Percentiles rank a stretch among this genome's conserved stretches.
These are phyloP conservation scores for Lepraria neglecta DNA, from an alignment of 495 filamentous ascomycete species.

Conservation along the genomic window DNA sequence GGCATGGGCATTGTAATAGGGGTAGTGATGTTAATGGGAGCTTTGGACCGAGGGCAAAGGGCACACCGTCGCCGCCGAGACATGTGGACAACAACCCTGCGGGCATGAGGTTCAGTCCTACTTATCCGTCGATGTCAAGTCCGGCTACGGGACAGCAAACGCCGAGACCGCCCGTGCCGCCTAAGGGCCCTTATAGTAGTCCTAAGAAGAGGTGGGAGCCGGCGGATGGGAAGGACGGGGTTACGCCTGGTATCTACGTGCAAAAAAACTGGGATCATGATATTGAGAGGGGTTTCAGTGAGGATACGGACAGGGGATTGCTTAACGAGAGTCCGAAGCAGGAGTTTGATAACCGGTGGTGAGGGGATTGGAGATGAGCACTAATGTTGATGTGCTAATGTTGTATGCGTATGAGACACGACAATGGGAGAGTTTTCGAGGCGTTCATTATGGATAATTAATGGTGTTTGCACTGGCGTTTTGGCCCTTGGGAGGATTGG, in stretches of 20 bases:
- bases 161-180: constrained; percentile 5
- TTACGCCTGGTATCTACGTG: constrained; percentile 10
- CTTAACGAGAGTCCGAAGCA: neutral
- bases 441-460: neutral
- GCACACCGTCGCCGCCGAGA: neutral
- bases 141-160: neutral
- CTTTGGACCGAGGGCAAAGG: too few relatives aligned
- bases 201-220: neutral
- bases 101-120: constrained; percentile 16
- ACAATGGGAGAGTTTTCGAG: neutral
- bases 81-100: constrained; percentile 17
- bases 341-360: neutral
- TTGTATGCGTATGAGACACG: neutral
- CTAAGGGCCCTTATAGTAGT: neutral
- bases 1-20: neutral
- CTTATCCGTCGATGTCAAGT: neutral
- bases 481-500: neutral
- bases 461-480: neutral
- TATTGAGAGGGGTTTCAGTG: constrained; percentile 15
- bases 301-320: constrained; percentile 13
- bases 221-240: neutral
- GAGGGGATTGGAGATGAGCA: neutral
- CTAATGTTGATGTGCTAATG: too few relatives aligned
- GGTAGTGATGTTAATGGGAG: neutral
- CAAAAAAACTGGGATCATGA: constrained; percentile 17